Evolutionary conservation across 495 filamentous ascomycete species (phyloP).

Genomic region (Durotheca rogersii): DNA sequence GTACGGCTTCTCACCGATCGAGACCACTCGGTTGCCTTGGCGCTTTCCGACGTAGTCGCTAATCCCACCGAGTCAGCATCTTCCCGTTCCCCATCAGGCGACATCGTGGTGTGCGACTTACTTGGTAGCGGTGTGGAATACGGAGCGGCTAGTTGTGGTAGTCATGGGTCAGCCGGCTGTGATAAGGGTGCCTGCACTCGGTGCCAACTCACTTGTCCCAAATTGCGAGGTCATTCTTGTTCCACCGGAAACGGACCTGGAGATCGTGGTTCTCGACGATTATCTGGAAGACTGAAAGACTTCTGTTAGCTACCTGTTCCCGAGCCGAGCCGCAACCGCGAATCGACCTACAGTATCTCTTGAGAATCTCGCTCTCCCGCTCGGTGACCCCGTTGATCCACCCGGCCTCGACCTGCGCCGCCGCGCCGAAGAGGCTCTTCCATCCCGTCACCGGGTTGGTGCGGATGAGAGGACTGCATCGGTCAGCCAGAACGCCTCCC

Average conservation of each 20-base stretch:
- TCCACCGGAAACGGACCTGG: slow-evolving; percentile 67
- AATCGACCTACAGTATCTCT: slow-evolving; percentile 55
- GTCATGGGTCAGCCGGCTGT: slow-evolving; percentile 6
- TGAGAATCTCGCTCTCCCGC: slow-evolving; percentile 59
- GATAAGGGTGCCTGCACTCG: neutral
- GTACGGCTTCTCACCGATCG: slow-evolving; percentile 66
- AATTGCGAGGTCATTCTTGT: slow-evolving; percentile 62
- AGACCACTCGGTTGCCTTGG: slow-evolving; percentile 61
- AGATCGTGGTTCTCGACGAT: slow-evolving; percentile 73
- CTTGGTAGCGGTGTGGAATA: slow-evolving; percentile 62
- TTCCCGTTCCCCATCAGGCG: neutral
- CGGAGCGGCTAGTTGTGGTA: slow-evolving; percentile 48
- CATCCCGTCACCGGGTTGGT: slow-evolving; percentile 76
- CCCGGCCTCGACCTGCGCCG: slow-evolving; percentile 52
- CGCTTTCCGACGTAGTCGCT: slow-evolving; percentile 56
- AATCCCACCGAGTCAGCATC: slow-evolving; percentile 34
- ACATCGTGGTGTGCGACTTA: slow-evolving; percentile 15
- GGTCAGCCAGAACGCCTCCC: slow-evolving; percentile 41
- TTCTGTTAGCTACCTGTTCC: neutral
- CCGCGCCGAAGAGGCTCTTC: slow-evolving; percentile 66
- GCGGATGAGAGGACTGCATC: slow-evolving; percentile 61
- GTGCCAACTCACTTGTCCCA: slow-evolving; percentile 59
- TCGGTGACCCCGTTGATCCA: slow-evolving; percentile 64
- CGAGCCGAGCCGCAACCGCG: neutral
- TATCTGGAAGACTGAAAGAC: slow-evolving; percentile 52